Conservation (phyloP, 805 yeast species). For the Yamadazyma olivae region DNA sequence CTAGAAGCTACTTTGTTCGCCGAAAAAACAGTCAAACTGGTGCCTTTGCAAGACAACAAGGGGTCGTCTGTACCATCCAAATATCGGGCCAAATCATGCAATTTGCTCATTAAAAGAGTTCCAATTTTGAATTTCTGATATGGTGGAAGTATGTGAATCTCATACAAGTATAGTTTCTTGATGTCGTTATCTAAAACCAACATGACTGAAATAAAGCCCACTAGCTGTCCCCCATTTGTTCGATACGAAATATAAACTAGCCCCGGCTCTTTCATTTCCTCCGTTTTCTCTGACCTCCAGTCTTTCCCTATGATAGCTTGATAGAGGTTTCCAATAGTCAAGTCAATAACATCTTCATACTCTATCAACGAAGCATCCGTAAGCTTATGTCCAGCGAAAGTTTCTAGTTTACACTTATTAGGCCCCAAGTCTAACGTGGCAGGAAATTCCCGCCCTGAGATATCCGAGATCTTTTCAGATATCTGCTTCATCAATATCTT, state of each 20-base stretch:
- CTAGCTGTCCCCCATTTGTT: slow-evolving; percentile 11
- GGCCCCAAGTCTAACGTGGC: not conserved
- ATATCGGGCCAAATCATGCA: slow-evolving; percentile 29
- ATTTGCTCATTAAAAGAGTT: slow-evolving; percentile 25
- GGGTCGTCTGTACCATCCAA: slow-evolving; percentile 7
- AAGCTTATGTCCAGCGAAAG: not conserved
- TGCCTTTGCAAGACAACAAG: slow-evolving; percentile 17
- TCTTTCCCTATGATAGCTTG: slow-evolving; percentile 25
- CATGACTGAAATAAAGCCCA: slow-evolving; percentile 47
- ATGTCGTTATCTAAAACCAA: slow-evolving; percentile 38
- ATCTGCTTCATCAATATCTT: slow-evolving; percentile 12
- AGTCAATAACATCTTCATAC: slow-evolving; percentile 23
- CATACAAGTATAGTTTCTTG: slow-evolving; percentile 51
- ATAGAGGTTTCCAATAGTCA: slow-evolving; percentile 28
- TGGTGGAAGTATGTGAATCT: slow-evolving; percentile 44
- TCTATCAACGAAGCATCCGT: not conserved
- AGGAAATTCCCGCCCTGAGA: slow-evolving; percentile 8
- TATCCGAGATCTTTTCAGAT: slow-evolving; percentile 10
- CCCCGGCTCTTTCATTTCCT: slow-evolving; percentile 48
- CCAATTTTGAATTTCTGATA: slow-evolving; percentile 41
- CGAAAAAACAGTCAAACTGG: slow-evolving; percentile 50
- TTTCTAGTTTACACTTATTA: not conserved
- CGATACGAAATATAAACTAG: slow-evolving; percentile 39
- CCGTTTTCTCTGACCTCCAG: slow-evolving; percentile 41
- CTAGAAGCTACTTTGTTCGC: slow-evolving; percentile 38